phyloP scores from a whole-genome alignment of 1,284 basidiomycete genomes.

The Spongiforma sp. region DNA sequence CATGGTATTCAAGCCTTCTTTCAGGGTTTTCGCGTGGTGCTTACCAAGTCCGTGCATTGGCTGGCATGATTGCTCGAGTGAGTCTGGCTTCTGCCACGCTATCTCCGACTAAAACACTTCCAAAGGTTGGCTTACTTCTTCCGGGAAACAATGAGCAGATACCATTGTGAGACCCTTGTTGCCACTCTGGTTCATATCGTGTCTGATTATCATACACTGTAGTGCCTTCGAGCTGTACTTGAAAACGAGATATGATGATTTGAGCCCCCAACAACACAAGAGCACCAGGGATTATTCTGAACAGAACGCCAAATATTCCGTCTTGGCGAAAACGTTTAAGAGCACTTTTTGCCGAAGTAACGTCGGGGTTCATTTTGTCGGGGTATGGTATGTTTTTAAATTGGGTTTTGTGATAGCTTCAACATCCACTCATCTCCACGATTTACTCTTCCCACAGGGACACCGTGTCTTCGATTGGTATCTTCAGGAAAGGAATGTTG shows the following conservation, averaged over 20 bases:
- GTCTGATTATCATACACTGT: constrained; percentile 9
- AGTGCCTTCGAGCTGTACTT: constrained; percentile 39
- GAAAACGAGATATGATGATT: constrained; percentile 22
- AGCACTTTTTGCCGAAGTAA: constrained; percentile 31
- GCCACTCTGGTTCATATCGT: not conserved
- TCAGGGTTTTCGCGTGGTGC: constrained; percentile 46
- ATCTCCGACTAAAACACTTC: not conserved
- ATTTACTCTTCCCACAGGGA: no score
- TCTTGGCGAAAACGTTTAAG: constrained; percentile 30
- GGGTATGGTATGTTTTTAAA: constrained; percentile 37
- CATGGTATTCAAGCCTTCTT: constrained; percentile 4
- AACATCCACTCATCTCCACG: not conserved
- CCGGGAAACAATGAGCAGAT: constrained; percentile 44
- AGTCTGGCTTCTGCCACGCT: not conserved
- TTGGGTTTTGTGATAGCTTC: not conserved
- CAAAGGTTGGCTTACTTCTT: constrained; percentile 42
- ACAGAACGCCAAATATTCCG: constrained; percentile 10
- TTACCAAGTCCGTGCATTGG: constrained; percentile 43
- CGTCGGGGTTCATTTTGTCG: constrained; percentile 42
- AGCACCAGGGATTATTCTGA: constrained; percentile 11
- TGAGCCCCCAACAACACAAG: constrained; percentile 9
- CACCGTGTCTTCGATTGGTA: constrained; percentile 43
- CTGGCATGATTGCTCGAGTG: constrained; percentile 43
- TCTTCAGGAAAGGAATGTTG: constrained; percentile 30
- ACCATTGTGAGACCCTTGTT: constrained; percentile 34